Conservation (phyloP, 257 asterid genomes). For the Solanum infundibuliforme region DNA sequence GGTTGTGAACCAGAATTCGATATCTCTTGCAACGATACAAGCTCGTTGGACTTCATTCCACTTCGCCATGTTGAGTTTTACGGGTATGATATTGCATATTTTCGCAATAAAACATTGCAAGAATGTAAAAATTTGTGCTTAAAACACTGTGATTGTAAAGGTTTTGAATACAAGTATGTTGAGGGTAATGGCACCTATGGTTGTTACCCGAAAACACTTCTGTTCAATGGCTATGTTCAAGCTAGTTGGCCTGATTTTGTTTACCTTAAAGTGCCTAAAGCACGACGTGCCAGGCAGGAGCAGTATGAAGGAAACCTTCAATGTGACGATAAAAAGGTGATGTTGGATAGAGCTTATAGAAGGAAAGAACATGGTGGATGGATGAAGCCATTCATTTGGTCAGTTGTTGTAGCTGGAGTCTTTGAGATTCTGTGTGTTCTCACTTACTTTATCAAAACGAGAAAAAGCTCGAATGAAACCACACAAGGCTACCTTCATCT, state of each 20-base stretch:
- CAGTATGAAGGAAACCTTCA: not conserved
- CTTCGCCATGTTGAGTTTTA: constrained; percentile 20
- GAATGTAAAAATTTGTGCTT: constrained; percentile 15
- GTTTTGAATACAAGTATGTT: constrained; percentile 19
- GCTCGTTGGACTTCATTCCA: not conserved
- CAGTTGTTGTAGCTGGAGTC: constrained; percentile 3
- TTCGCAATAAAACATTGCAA: constrained; percentile 4
- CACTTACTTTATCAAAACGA: constrained; percentile 10
- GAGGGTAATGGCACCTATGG: not conserved
- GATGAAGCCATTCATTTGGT: constrained; percentile 11
- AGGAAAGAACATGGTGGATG: not conserved
- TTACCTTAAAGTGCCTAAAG: constrained; percentile 15
- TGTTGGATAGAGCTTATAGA: not conserved
- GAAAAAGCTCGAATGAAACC: not conserved
- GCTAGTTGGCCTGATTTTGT: not conserved
- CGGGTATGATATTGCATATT: constrained; percentile 21
- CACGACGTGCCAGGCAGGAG: not conserved
- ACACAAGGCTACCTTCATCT: constrained; percentile 12
- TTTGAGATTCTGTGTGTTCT: constrained; percentile 15
- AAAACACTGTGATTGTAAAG: constrained; percentile 20
- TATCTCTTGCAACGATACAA: not conserved
- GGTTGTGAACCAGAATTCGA: constrained; percentile 29
- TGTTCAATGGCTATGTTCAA: constrained; percentile 23
- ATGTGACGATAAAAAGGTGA: not conserved
- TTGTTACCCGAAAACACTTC: constrained; percentile 15